These are phyloP conservation scores for Hypoxylon sp. DNA, from an alignment of 2,329 filamentous ascomycete genomes.

Conservation along the genomic window DNA sequence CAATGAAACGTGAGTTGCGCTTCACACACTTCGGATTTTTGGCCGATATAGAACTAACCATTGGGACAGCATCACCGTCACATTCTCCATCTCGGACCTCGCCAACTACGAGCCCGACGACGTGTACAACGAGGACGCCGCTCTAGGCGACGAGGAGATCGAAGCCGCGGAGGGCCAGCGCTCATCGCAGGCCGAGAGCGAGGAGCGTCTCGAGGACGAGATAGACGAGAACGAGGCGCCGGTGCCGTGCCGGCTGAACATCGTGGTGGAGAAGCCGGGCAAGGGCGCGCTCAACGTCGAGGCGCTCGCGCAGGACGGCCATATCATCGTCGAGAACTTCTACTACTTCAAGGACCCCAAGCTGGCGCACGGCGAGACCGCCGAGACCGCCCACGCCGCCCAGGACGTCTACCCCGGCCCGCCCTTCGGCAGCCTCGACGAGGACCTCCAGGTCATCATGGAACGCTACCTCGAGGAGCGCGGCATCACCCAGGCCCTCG, in stretches of 20 bases:
- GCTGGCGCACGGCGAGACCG: slow-evolving; percentile 80
- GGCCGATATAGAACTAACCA: slow-evolving; percentile 40
- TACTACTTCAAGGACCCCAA: slow-evolving; percentile 87
- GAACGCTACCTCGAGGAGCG: slow-evolving; percentile 96
- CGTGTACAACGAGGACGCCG: slow-evolving; percentile 67
- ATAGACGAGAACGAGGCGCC: slow-evolving; percentile 67
- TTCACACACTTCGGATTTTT: background rate
- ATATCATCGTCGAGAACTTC: slow-evolving; percentile 90
- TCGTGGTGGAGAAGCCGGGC: slow-evolving; percentile 89
- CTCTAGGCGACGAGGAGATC: slow-evolving; percentile 69
- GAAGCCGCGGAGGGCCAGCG: slow-evolving; percentile 59
- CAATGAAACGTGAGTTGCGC: slow-evolving; percentile 82
- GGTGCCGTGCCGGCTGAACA: slow-evolving; percentile 86
- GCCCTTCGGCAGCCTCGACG: slow-evolving; percentile 93
- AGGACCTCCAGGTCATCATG: slow-evolving; percentile 92
- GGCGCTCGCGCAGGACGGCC: slow-evolving; percentile 86
- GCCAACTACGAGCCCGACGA: slow-evolving; percentile 75
- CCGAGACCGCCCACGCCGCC: slow-evolving; percentile 83
- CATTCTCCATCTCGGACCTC: slow-evolving; percentile 88
- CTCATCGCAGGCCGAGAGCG: slow-evolving; percentile 70
- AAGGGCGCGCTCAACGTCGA: slow-evolving; percentile 91
- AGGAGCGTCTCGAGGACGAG: slow-evolving; percentile 69
- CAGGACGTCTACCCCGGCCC: slow-evolving; percentile 89
- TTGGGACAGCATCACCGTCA: slow-evolving; percentile 76
- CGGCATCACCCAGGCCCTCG: slow-evolving; percentile 88